Evolutionary conservation across 2,329 filamentous ascomycete species (phyloP), one percentile per base, ranked within the genome.

Genomic region (Fusarium chlamydosporum): DNA sequence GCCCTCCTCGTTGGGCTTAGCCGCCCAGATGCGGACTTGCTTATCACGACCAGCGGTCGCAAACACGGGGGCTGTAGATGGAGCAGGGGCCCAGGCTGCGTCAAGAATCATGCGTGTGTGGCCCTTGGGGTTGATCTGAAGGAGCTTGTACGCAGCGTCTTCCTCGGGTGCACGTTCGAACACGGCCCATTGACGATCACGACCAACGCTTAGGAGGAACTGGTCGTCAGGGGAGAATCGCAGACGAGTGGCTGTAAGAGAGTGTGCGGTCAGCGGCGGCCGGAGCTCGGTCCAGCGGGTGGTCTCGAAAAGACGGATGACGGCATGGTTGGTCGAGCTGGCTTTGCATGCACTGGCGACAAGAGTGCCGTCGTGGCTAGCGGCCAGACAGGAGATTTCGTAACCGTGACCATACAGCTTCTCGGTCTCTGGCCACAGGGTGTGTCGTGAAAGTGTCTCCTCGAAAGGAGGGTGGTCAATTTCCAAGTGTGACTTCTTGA

Each of bases 341-440:
- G 96, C 96, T 75, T 92, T 93, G 82, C 96, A 99, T 3, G 96
- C 94, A 54, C 94, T 97, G 33, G 96, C 96, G 15, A 99, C 86
- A 23, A 97, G 79, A 5, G 80, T 83, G 13, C 92, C 91, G 72
- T 94, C 89, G 75, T 92, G 87, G 74, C 89, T 93, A 9, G 91
- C 87, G 12, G 94, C 92, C 16, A 97, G 88, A 37, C 93, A 92
- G 3, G 93, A 97, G 50, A 99, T 95, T 79, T 99, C 96, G 80
- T 97, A 97, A 31, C 96, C 96, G 80, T 99, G 96, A 3, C 96
- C 96, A 80, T 99, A 99, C 2, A 99, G 86, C 82, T 99, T 99
- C 79, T 99, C 96, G 8, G 89, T 89, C 77, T 99, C 96, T 4
- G 96, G 96, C 94, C 94, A 99, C 33, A 99, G 88, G 0, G 96